Evolutionary conservation across 2,329 filamentous ascomycete species (phyloP).

Genomic region (Epicoccum nigrum): DNA sequence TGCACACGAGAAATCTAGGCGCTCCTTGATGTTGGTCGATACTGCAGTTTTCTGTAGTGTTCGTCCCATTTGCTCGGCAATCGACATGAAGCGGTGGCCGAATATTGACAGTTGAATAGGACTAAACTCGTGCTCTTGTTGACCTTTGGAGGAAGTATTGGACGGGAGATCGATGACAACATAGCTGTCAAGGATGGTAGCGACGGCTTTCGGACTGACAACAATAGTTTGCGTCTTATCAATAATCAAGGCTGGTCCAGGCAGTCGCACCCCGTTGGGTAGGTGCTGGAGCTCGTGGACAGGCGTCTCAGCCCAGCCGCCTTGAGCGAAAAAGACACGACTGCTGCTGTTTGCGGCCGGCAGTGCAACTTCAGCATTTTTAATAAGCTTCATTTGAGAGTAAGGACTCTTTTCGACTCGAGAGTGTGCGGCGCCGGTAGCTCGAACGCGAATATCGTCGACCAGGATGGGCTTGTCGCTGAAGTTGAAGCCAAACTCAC

Average conservation of each 20-base stretch:
- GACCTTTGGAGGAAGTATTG: not conserved
- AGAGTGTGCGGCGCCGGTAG: constrained; percentile 1
- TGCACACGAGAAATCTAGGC: constrained; percentile 6
- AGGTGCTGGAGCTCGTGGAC: constrained; percentile 79
- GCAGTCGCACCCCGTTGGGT: constrained; percentile 68
- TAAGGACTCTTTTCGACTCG: constrained; percentile 43
- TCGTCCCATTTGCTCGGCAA: constrained; percentile 8
- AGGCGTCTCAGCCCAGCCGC: constrained; percentile 67
- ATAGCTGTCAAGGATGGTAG: constrained; percentile 78
- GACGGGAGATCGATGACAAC: constrained; percentile 59
- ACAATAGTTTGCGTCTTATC: constrained; percentile 89
- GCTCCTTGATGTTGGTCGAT: constrained; percentile 7
- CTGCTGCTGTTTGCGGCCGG: not conserved
- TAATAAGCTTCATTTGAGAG: constrained; percentile 68
- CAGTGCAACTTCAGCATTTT: not conserved
- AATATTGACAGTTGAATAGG: constrained; percentile 7
- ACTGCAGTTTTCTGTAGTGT: constrained; percentile 4
- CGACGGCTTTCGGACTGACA: constrained; percentile 74
- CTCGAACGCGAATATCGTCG: constrained; percentile 10
- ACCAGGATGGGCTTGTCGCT: not conserved
- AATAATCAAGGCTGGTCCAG: constrained; percentile 80
- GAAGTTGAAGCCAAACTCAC: constrained; percentile 6
- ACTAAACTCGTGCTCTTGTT: not conserved
- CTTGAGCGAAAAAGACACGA: not conserved
- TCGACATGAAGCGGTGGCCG: constrained; percentile 6